Evolutionary conservation across 1,284 basidiomycete species (phyloP).

Genomic region (Ceratobasidium sp.): DNA sequence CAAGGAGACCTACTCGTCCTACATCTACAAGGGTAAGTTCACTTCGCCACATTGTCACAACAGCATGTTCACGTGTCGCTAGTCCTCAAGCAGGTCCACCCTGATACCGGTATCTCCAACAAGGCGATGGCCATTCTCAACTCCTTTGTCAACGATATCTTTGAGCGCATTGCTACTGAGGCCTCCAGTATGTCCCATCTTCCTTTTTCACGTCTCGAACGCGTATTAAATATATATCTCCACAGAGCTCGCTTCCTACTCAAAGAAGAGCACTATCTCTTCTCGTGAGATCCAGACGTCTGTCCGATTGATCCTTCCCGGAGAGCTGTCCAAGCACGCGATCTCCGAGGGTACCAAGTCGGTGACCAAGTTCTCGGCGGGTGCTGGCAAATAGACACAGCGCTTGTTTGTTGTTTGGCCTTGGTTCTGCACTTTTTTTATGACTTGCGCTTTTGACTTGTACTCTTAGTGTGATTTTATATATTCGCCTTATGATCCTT

Average conservation of each 20-base stretch:
- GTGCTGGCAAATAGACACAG: slow-evolving; percentile 46
- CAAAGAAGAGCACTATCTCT: slow-evolving; percentile 93
- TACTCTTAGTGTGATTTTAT: slow-evolving; percentile 34
- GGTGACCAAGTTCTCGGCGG: slow-evolving; percentile 45
- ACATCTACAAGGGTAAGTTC: slow-evolving; percentile 90
- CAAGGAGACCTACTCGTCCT: slow-evolving; percentile 92
- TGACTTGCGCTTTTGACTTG: slow-evolving; percentile 8
- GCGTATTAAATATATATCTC: neutral
- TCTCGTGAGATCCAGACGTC: slow-evolving; percentile 93
- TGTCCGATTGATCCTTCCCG: slow-evolving; percentile 89
- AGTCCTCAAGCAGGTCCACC: slow-evolving; percentile 93
- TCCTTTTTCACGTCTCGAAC: neutral
- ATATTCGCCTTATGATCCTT: slow-evolving; percentile 17
- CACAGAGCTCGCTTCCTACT: slow-evolving; percentile 78
- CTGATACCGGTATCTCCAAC: slow-evolving; percentile 96
- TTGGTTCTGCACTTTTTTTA: neutral
- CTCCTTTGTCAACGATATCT: slow-evolving; percentile 90
- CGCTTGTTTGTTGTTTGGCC: neutral
- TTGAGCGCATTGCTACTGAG: slow-evolving; percentile 90
- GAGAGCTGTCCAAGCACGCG: slow-evolving; percentile 82
- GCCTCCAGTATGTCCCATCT: slow-evolving; percentile 62
- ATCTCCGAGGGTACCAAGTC: slow-evolving; percentile 69
- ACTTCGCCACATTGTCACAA: slow-evolving; percentile 33
- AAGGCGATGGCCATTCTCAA: slow-evolving; percentile 96
- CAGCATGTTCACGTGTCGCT: too few relatives aligned